Evolutionary conservation across 1,284 basidiomycete species (phyloP).

Genomic region (Leccinum angustisporum): DNA sequence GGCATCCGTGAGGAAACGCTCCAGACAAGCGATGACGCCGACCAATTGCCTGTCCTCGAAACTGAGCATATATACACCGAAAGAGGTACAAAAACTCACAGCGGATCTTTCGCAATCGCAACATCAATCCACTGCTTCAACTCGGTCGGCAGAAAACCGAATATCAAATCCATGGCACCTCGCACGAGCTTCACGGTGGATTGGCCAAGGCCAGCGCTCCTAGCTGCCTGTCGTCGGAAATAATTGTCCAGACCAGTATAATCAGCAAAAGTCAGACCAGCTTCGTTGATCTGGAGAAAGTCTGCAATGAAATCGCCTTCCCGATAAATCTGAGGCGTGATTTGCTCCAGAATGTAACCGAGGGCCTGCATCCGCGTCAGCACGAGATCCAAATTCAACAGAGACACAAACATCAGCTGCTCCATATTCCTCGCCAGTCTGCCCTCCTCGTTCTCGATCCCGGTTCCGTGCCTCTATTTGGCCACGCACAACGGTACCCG

Average conservation of each 20-base stretch:
- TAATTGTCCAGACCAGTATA: slow-evolving; percentile 94
- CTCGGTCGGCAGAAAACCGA: slow-evolving; percentile 87
- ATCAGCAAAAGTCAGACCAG: slow-evolving; percentile 90
- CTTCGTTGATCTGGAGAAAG: slow-evolving; percentile 90
- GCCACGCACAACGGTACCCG: slow-evolving; percentile 73
- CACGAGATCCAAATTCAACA: slow-evolving; percentile 2
- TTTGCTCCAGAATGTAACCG: slow-evolving; percentile 70
- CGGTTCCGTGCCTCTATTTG: slow-evolving; percentile 60
- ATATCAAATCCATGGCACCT: slow-evolving; percentile 91
- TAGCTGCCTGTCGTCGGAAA: slow-evolving; percentile 86
- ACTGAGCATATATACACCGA: background rate
- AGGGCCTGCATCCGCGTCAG: slow-evolving; percentile 65
- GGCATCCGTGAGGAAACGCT: slow-evolving; percentile 77
- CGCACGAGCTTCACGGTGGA: slow-evolving; percentile 80
- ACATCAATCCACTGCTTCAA: slow-evolving; percentile 84
- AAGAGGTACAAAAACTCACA: slow-evolving; percentile 53
- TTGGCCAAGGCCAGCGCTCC: slow-evolving; percentile 64
- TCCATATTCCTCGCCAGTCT: slow-evolving; percentile 57
- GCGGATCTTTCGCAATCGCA: slow-evolving; percentile 71
- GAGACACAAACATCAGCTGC: slow-evolving; percentile 61
- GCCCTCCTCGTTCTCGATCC: slow-evolving; percentile 68
- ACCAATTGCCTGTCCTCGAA: slow-evolving; percentile 69
- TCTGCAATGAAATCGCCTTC: slow-evolving; percentile 91
- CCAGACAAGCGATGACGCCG: slow-evolving; percentile 79
- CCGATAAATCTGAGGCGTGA: slow-evolving; percentile 73